These are phyloP conservation scores for Oldenlandia corymbosa DNA, from an alignment of 257 asterid species.

Conservation along the genomic window DNA sequence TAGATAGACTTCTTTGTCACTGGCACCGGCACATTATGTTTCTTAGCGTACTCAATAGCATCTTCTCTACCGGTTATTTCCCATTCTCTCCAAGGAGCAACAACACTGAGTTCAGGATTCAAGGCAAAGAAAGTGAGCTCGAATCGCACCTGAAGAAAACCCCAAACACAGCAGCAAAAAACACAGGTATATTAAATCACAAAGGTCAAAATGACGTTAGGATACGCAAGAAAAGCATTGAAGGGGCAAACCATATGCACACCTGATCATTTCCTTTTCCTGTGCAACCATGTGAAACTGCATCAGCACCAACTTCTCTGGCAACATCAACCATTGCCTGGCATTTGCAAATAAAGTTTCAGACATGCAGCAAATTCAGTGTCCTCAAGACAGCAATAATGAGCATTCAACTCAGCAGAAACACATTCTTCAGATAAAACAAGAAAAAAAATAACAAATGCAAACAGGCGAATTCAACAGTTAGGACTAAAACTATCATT, in stretches of 20 bases:
- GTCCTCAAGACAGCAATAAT: neutral
- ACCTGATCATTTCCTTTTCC: constrained; percentile 99
- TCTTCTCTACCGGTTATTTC: constrained; percentile 93
- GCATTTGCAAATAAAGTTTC: constrained; percentile 17
- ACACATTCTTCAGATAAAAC: neutral
- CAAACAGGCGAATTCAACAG: neutral
- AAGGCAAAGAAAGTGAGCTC: constrained; percentile 98
- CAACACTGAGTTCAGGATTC: constrained; percentile 89
- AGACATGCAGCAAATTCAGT: neutral
- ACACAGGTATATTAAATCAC: constrained; percentile 1
- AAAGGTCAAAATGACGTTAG: constrained; percentile 7
- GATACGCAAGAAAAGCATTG: neutral
- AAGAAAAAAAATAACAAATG: neutral
- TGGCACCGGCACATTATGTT: constrained; percentile 87
- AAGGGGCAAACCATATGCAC: constrained; percentile 19
- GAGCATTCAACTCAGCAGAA: constrained; percentile 3
- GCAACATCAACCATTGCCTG: constrained; percentile 99
- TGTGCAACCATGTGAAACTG: constrained; percentile 96
- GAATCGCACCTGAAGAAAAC: constrained; percentile 69
- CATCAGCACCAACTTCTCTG: constrained; percentile 97
- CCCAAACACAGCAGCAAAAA: neutral
- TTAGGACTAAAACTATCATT: neutral
- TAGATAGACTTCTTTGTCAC: constrained; percentile 95
- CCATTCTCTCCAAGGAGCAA: constrained; percentile 99
- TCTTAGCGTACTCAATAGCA: constrained; percentile 90